These are phyloP conservation scores for Zangia roseola DNA, from an alignment of 768 basidiomycete genomes.

Conservation along the genomic window DNA sequence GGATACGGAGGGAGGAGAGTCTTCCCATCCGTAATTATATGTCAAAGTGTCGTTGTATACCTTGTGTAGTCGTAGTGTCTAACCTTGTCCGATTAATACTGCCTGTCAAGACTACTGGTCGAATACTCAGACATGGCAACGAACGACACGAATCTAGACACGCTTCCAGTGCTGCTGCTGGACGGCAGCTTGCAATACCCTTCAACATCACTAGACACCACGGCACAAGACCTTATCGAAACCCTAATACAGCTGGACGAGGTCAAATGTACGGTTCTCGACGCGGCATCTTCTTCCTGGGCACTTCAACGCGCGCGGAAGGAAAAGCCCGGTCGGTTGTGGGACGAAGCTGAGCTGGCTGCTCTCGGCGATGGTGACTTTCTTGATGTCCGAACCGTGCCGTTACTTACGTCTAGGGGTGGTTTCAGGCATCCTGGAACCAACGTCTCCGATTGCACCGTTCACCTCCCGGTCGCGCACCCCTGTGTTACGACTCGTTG, in stretches of 20 bases:
- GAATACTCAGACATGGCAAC: slow-evolving; percentile 25
- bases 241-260: slow-evolving; percentile 46
- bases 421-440: slow-evolving; percentile 48
- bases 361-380: slow-evolving; percentile 58
- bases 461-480: slow-evolving; percentile 66
- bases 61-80: slow-evolving; percentile 10
- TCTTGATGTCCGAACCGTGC: background rate
- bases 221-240: slow-evolving; percentile 59
- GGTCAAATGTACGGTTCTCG: slow-evolving; percentile 53
- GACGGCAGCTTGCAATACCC: slow-evolving; percentile 63
- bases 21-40: slow-evolving; percentile 30
- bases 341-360: slow-evolving; percentile 73
- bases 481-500: slow-evolving; percentile 69
- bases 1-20: slow-evolving; percentile 57
- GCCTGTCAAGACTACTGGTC: background rate
- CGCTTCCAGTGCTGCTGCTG: slow-evolving; percentile 60
- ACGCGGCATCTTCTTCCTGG: slow-evolving; percentile 61
- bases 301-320: slow-evolving; percentile 62
- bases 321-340: slow-evolving; percentile 57
- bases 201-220: slow-evolving; percentile 51
- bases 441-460: slow-evolving; percentile 47
- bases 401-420: slow-evolving; percentile 10
- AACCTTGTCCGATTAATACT: too few species aligned
- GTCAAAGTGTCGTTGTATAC: slow-evolving; percentile 8
- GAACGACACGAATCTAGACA: slow-evolving; percentile 36